Conservation (phyloP, 2,329 filamentous ascomycete genomes). For the Colletotrichum higginsianum region DNA sequence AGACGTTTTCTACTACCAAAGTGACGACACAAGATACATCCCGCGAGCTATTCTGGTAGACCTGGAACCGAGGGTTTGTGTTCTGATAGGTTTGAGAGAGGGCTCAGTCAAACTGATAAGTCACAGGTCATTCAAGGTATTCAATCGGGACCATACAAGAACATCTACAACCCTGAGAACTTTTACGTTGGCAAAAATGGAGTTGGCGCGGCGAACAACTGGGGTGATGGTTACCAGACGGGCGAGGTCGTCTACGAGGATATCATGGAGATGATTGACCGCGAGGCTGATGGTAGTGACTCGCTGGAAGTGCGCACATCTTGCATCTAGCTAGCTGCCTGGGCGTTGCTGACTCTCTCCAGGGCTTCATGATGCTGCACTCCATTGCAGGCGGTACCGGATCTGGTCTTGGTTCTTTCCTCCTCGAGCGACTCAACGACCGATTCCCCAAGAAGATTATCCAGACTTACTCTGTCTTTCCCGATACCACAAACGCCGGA, state of each 20-base stretch:
- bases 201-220: constrained; percentile 96
- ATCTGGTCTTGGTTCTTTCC: constrained; percentile 94
- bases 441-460: constrained; percentile 99
- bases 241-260: constrained; percentile 95
- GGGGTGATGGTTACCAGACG: constrained; percentile 95
- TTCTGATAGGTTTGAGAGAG: constrained; percentile 2
- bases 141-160: constrained; percentile 93
- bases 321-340: not conserved
- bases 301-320: constrained; percentile 80
- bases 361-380: constrained; percentile 98
- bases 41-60: constrained; percentile 96
- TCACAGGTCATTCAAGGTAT: constrained; percentile 86
- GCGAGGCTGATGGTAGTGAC: constrained; percentile 97
- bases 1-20: constrained; percentile 99
- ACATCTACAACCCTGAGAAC: constrained; percentile 99
- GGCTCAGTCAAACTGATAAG: not conserved
- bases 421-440: constrained; percentile 96
- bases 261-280: constrained; percentile 99
- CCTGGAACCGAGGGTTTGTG: constrained; percentile 85
- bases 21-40: constrained; percentile 98
- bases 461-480: constrained; percentile 98
- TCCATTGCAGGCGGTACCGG: constrained; percentile 98
- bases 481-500: constrained; percentile 87
- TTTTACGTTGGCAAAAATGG: constrained; percentile 97
- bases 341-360: constrained; percentile 44